Conservation (phyloP, 495 filamentous ascomycete genomes). For the Lophium mytilinum region DNA sequence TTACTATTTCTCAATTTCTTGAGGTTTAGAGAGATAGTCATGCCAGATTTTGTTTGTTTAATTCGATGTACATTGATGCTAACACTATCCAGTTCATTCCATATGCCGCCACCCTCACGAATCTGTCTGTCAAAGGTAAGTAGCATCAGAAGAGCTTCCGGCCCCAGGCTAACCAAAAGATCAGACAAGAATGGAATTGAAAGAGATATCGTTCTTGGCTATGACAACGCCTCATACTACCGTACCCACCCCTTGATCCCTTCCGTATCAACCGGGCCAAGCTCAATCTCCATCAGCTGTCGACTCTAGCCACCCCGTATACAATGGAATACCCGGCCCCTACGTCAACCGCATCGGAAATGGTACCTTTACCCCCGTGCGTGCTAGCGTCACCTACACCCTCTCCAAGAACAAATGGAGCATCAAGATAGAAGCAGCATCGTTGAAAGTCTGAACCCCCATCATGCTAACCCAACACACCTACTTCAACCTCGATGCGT, state of each 20-base stretch:
- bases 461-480: slow-evolving; percentile 14
- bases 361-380: slow-evolving; percentile 44
- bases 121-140: too few relatives aligned
- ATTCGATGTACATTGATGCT: too few relatives aligned
- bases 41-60: too few relatives aligned
- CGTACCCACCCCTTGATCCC: too few relatives aligned
- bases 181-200: slow-evolving; percentile 47
- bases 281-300: slow-evolving; percentile 10
- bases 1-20: too few relatives aligned
- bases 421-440: slow-evolving; percentile 46
- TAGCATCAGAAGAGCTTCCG: too few relatives aligned
- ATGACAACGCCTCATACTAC: slow-evolving; percentile 45
- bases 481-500: slow-evolving; percentile 28
- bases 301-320: slow-evolving; percentile 16
- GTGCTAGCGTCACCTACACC: slow-evolving; percentile 42
- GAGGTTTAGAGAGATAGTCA: too few relatives aligned
- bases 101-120: too few relatives aligned
- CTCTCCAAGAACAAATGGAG: slow-evolving; percentile 45
- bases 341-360: slow-evolving; percentile 52
- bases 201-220: slow-evolving; percentile 46
- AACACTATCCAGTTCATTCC: too few relatives aligned
- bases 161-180: too few relatives aligned
- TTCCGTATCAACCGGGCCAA: too few relatives aligned
- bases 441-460: slow-evolving; percentile 42
- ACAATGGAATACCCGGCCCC: slow-evolving; percentile 35